A percentile compares a stretch with the other conserved stretches of the same genome.
Conservation (phyloP, 2,329 filamentous ascomycete species). For the Pyrenochaeta sp. region DNA sequence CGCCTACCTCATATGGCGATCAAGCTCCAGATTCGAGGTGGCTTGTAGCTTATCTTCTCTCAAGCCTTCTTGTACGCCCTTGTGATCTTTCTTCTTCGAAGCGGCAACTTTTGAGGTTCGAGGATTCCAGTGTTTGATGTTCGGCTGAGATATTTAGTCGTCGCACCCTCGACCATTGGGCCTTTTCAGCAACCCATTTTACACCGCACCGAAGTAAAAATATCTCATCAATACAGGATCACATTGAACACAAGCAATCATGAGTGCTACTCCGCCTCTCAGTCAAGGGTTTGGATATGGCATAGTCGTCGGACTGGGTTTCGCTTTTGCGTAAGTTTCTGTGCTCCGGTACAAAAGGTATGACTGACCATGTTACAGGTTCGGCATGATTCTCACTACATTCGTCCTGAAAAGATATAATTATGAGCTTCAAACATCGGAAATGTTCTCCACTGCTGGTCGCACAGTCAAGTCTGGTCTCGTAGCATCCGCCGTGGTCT, state of each 20-base stretch:
- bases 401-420: constrained; percentile 73
- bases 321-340: constrained; percentile 67
- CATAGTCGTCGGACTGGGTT: constrained; percentile 76
- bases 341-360: background rate
- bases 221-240: constrained; percentile 1
- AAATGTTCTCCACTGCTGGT: constrained; percentile 91
- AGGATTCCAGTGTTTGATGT: constrained; percentile 9
- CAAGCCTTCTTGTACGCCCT: background rate
- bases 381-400: constrained; percentile 78
- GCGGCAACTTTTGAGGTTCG: background rate
- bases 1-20: constrained; percentile 10
- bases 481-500: constrained; percentile 88
- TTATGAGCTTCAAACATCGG: constrained; percentile 84
- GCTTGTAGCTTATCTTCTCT: constrained; percentile 19
- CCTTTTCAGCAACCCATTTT: too few relatives aligned
- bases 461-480: constrained; percentile 88
- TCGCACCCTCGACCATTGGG: too few relatives aligned
- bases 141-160: constrained; percentile 28
- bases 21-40: constrained; percentile 4
- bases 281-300: constrained; percentile 76
- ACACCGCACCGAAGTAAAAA: background rate
- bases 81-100: background rate
- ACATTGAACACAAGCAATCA: constrained; percentile 5
- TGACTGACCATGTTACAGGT: constrained; percentile 34
- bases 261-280: constrained; percentile 43